Percentiles rank a stretch among this genome's conserved stretches.
Evolutionary conservation across 768 basidiomycete species (phyloP).

Genomic region (Cytidiella melzeri): DNA sequence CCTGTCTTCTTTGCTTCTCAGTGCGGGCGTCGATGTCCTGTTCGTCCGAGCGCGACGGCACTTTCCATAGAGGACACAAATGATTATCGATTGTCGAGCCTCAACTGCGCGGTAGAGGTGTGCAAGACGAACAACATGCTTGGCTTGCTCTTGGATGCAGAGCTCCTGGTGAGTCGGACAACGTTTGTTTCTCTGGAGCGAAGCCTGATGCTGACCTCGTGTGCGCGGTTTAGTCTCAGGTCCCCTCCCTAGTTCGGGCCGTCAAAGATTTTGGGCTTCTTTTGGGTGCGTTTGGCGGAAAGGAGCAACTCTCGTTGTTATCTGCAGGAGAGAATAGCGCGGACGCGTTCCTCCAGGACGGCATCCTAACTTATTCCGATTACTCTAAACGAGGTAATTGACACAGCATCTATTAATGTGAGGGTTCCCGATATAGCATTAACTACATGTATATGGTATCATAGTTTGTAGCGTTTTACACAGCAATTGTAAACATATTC

Average conservation of each 20-base stretch:
- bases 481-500: not conserved
- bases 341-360: slow-evolving; percentile 64
- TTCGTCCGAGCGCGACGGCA: slow-evolving; percentile 34
- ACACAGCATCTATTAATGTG: not conserved
- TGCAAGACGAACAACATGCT: slow-evolving; percentile 89
- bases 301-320: slow-evolving; percentile 33
- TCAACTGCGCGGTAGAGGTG: slow-evolving; percentile 90
- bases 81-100: slow-evolving; percentile 52
- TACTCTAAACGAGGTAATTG: slow-evolving; percentile 37
- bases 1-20: slow-evolving; percentile 92
- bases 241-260: slow-evolving; percentile 84
- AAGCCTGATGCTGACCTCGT: not conserved
- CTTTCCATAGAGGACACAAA: slow-evolving; percentile 37
- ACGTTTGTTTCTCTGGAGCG: not conserved
- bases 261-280: slow-evolving; percentile 87
- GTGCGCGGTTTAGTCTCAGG: slow-evolving; percentile 32
- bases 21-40: slow-evolving; percentile 59
- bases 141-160: slow-evolving; percentile 85
- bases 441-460: not conserved
- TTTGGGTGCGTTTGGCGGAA: slow-evolving; percentile 74
- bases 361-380: slow-evolving; percentile 64
- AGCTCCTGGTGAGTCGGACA: slow-evolving; percentile 63
- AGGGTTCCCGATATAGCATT: not conserved
- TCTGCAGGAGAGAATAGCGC: slow-evolving; percentile 42
- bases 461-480: slow-evolving; percentile 2